Evolutionary conservation across 192 early-diverging fungal genomes (phyloP), one percentile per base, ranked within the genome.

Genomic region (Coemansia sp.): DNA sequence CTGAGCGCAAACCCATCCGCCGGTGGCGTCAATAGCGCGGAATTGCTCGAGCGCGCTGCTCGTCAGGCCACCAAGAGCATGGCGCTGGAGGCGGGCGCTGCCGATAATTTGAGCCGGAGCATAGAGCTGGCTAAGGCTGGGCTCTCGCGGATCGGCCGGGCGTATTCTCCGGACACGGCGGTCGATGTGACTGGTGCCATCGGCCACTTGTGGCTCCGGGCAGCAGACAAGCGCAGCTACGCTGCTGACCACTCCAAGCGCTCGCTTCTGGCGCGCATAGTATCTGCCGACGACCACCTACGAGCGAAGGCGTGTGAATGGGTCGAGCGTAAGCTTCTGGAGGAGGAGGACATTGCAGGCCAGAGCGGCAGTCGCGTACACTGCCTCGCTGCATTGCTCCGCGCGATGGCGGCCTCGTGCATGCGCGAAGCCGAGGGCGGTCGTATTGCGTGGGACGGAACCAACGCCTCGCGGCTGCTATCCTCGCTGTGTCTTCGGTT

Each of bases 231-330:
- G 17, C 35, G 57, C 46, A 5, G 45, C n/a, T 59, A 51, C 1
- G 56, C n/a, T 2, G 29, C 2, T 11, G 61, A 60, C 29, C 15
- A 25, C 2, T 57, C 38, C 24, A 58, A 31, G n/a, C 62, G 69
- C 46, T 60, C 11, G 32, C 22, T 80, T 6, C 58, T 80, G 6
- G 68, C 59, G 17, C 57, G 69, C n/a, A 54, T 81, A 3, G 29
- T 81, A 7, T 24, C 41, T 12, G 43, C 40, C 51, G 66, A 75
- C 46, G 51, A 25, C 11, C 35, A 29, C 32, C 41, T 81, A n/a
- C 68, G 70, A 12, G 22, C 15, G 1, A 19, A 7, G 0, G 68
- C 68, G 2, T 67, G 68, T 41, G 24, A 32, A 41, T 80, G 77
- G 77, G 8, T 57, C 6, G 31, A 14, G 4, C 54, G 31, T 6